These are phyloP conservation scores for Cryptococcus wingfieldii DNA, from an alignment of 1,284 basidiomycete genomes.

Conservation along the genomic window DNA sequence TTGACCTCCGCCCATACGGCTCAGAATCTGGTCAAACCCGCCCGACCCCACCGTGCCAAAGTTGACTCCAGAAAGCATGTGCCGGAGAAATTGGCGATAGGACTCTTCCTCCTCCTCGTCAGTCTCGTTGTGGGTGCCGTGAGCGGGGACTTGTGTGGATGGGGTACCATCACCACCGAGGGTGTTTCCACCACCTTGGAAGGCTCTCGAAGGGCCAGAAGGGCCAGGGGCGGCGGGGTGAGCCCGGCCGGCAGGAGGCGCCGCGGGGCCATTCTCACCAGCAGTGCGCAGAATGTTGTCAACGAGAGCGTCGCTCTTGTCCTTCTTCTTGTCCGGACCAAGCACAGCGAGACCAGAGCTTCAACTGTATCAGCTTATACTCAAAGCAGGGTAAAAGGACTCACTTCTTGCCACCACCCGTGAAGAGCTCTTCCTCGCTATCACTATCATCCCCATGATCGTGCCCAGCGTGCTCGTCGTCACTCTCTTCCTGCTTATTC, in stretches of 20 bases:
- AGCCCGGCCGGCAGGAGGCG: slow-evolving; percentile 27
- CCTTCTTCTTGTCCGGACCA: slow-evolving; percentile 60
- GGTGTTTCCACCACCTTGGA: slow-evolving; percentile 70
- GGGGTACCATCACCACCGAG: slow-evolving; percentile 82
- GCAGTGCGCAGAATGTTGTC: slow-evolving; percentile 77
- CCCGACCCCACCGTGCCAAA: slow-evolving; percentile 9
- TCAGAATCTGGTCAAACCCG: background rate
- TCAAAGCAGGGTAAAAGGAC: background rate
- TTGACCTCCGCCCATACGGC: slow-evolving; percentile 4
- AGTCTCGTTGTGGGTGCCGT: slow-evolving; percentile 23
- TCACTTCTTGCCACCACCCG: slow-evolving; percentile 81
- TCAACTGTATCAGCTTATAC: slow-evolving; percentile 2
- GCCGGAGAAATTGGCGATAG: no score
- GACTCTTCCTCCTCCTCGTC: no score
- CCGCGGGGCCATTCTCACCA: slow-evolving; percentile 49
- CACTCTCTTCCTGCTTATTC: slow-evolving; percentile 15
- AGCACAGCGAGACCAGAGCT: slow-evolving; percentile 81
- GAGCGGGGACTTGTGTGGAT: slow-evolving; percentile 67
- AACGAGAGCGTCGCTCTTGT: slow-evolving; percentile 56
- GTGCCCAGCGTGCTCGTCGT: slow-evolving; percentile 19
- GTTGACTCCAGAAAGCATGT: background rate
- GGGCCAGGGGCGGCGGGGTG: slow-evolving; percentile 15
- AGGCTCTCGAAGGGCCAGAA: slow-evolving; percentile 45
- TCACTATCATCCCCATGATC: slow-evolving; percentile 26
- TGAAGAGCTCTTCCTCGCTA: slow-evolving; percentile 50